Conservation (phyloP, 2,329 filamentous ascomycete species). For the Tolypocladium capitatum region DNA sequence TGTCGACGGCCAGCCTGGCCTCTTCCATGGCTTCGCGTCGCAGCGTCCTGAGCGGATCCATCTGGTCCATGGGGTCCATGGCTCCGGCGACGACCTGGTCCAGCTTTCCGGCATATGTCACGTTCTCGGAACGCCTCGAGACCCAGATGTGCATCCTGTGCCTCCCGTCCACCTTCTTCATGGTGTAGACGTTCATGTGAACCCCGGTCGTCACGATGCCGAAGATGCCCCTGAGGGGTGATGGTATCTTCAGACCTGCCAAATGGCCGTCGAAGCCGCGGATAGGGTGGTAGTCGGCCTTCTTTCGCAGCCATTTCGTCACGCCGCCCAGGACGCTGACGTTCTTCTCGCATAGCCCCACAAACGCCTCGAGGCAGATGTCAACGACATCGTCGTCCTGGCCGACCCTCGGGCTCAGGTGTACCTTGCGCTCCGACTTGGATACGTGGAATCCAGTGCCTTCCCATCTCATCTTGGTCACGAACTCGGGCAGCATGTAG, state of each 20-base stretch:
- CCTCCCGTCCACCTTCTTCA: conserved; percentile 9
- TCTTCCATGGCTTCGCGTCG: conserved; percentile 21
- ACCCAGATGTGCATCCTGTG: conserved; percentile 19
- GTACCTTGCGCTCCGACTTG: conserved; percentile 6
- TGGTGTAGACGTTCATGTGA: conserved; percentile 23
- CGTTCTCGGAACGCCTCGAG: conserved; percentile 14
- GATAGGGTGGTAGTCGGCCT: conserved; percentile 14
- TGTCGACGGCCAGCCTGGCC: conserved; percentile 15
- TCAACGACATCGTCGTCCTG: conserved; percentile 5
- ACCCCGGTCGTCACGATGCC: conserved; percentile 22
- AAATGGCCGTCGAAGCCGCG: conserved; percentile 9
- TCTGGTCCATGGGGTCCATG: conserved; percentile 16
- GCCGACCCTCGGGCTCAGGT: conserved; percentile 8
- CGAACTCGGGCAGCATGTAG: conserved; percentile 12
- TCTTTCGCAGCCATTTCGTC: conserved; percentile 12
- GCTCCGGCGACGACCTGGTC: conserved; percentile 24
- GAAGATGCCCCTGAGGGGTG: conserved; percentile 19
- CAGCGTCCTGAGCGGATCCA: conserved; percentile 15
- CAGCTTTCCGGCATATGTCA: conserved; percentile 20
- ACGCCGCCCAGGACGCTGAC: conserved; percentile 12
- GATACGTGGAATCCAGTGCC: conserved; percentile 8
- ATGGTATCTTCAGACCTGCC: conserved; percentile 15
- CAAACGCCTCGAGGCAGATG: conserved; percentile 10
- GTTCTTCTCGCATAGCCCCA: conserved; percentile 14
- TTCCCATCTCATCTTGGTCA: conserved; percentile 9